Evolutionary conservation across 805 yeast species (phyloP).

Genomic region (Candida coquimbonensis): DNA sequence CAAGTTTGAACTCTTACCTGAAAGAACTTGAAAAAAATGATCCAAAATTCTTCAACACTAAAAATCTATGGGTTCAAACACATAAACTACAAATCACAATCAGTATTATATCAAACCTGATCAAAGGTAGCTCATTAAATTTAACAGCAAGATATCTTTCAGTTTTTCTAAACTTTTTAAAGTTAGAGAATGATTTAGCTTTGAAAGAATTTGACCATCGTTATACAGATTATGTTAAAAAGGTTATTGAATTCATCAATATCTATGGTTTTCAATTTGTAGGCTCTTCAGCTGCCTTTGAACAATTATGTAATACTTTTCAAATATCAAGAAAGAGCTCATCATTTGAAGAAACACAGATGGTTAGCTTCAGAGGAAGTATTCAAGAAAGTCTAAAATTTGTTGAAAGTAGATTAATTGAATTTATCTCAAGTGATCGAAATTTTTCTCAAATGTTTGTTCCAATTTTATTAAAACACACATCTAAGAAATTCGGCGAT

Average conservation of each 20-base stretch:
- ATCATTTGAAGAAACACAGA: conserved; percentile 5
- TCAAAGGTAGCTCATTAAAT: conserved; percentile 8
- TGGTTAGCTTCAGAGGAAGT: conserved; percentile 11
- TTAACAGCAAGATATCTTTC: conserved; percentile 12
- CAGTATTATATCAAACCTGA: conserved; percentile 11
- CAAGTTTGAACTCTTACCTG: conserved; percentile 13
- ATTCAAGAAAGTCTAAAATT: conserved; percentile 11
- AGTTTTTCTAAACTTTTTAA: conserved; percentile 10
- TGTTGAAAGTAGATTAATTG: conserved; percentile 10
- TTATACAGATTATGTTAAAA: conserved; percentile 11
- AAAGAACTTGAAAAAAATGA: conserved; percentile 16
- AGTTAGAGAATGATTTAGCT: conserved; percentile 10
- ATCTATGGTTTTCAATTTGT: conserved; percentile 13
- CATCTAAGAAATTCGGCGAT: conserved; percentile 3
- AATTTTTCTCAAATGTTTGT: conserved; percentile 6
- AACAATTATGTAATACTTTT: conserved; percentile 8
- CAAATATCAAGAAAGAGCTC: conserved; percentile 4
- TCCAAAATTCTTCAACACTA: conserved; percentile 8
- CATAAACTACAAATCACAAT: conserved; percentile 16
- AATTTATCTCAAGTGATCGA: background rate
- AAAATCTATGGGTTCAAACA: conserved; percentile 13
- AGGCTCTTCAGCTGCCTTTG: conserved; percentile 8
- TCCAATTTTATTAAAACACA: conserved; percentile 4
- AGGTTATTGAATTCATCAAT: conserved; percentile 14
- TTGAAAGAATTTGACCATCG: background rate